phyloP scores from a whole-genome alignment of 768 basidiomycete species.

The Mycena kentingensis region DNA sequence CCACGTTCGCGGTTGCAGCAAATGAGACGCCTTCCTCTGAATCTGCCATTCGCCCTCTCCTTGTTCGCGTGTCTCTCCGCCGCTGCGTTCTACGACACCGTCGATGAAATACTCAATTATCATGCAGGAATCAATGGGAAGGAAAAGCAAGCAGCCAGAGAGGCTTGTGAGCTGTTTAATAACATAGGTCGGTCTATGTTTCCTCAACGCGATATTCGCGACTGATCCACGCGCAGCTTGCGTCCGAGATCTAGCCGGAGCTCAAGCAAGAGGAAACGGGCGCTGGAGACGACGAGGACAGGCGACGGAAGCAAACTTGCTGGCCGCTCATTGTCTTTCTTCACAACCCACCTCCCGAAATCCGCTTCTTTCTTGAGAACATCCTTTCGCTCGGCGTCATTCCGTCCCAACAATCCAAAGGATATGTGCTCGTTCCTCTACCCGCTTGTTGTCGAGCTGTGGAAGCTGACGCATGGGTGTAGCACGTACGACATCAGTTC shows the following conservation, averaged over 20 bases:
- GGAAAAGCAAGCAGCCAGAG: slow-evolving; percentile 75
- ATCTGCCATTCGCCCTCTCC: no score
- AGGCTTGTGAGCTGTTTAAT: slow-evolving; percentile 79
- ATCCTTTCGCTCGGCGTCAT: slow-evolving; percentile 36
- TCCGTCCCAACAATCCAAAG: no score
- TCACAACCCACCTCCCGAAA: slow-evolving; percentile 36
- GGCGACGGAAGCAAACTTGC: slow-evolving; percentile 25
- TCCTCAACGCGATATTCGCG: neutral
- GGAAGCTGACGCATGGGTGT: no score
- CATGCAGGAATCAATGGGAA: slow-evolving; percentile 69
- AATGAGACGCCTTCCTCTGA: no score
- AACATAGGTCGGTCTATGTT: slow-evolving; percentile 46
- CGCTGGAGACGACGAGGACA: slow-evolving; percentile 33
- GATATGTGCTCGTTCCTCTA: no score
- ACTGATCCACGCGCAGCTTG: slow-evolving; percentile 53
- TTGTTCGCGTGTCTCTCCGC: no score
- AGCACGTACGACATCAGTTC: no score
- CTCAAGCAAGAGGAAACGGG: slow-evolving; percentile 25
- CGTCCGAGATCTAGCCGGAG: slow-evolving; percentile 70
- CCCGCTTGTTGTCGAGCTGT: no score
- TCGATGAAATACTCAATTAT: neutral
- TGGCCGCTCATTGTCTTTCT: slow-evolving; percentile 36
- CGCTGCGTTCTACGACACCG: no score
- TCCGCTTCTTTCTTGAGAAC: slow-evolving; percentile 30
- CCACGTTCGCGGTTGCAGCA: no score